These are phyloP conservation scores for Colletotrichum aenigma DNA, from an alignment of 2,329 filamentous ascomycete species.

Conservation along the genomic window DNA sequence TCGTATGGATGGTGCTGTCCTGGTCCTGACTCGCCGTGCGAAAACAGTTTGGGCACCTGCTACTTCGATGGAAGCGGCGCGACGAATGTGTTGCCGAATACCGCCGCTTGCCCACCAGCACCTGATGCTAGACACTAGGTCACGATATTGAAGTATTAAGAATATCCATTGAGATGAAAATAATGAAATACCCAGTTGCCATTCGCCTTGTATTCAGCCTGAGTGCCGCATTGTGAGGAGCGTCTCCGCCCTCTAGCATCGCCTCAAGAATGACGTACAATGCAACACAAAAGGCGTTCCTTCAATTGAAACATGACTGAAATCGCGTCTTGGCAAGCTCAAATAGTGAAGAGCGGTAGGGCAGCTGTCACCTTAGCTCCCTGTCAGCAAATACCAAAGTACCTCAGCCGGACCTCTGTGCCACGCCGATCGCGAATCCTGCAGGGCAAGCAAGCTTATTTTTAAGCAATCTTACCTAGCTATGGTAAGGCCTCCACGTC, in stretches of 20 bases:
- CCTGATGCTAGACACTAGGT: neutral
- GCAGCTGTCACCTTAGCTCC: neutral
- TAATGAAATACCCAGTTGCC: neutral
- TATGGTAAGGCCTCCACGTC: neutral
- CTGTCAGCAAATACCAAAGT: neutral
- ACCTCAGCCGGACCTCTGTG: neutral
- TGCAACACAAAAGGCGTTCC: neutral
- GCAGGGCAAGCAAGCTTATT: neutral
- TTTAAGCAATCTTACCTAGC: neutral
- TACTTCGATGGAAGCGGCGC: neutral
- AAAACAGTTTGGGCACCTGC: neutral
- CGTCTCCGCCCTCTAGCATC: neutral
- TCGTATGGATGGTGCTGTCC: conserved; percentile 3
- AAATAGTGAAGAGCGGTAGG: neutral
- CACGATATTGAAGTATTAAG: rapidly evolving
- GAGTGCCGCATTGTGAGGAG: neutral
- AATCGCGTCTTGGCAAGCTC: neutral
- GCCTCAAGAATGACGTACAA: neutral
- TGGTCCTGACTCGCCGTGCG: neutral
- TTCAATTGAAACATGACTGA: neutral
- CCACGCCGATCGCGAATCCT: neutral
- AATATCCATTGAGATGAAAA: neutral
- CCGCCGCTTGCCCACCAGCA: neutral
- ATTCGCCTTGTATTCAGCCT: neutral
- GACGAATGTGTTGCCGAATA: neutral